Evolutionary conservation across 202 grass and related monocot genomes (phyloP).

Genomic region (Bolboschoenoplectus hybrid): DNA sequence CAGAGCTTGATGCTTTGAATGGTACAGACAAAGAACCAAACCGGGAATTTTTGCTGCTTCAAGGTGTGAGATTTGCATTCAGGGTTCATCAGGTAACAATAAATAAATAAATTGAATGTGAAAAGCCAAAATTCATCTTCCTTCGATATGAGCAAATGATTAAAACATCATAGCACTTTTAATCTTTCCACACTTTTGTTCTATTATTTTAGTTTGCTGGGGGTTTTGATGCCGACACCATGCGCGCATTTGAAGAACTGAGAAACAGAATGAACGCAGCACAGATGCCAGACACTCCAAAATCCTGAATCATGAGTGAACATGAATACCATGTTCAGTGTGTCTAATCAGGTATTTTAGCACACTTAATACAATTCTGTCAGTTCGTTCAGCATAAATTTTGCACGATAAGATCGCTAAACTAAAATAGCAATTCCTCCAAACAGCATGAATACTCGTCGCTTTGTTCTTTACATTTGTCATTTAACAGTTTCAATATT

Average conservation of each 20-base stretch:
- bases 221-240: conserved; percentile 83
- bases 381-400: not conserved
- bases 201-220: conserved; percentile 68
- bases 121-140: not conserved
- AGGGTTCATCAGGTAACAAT: conserved; percentile 82
- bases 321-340: not conserved
- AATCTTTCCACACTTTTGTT: not conserved
- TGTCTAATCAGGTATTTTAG: conserved; percentile 1
- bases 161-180: not conserved
- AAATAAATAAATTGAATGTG: not conserved
- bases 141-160: not conserved
- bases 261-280: conserved; percentile 73
- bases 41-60: conserved; percentile 91
- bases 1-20: conserved; percentile 72
- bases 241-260: conserved; percentile 89
- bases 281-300: conserved; percentile 34
- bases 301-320: conserved; percentile 36
- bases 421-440: not conserved
- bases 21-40: conserved; percentile 82
- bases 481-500: not conserved
- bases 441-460: not conserved
- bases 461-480: not conserved
- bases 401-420: not conserved
- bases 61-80: conserved; percentile 91
- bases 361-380: not conserved